Evolutionary conservation across 805 yeast species (phyloP), one percentile per base, ranked within the genome.

Genomic region (Candida nemodendra): DNA sequence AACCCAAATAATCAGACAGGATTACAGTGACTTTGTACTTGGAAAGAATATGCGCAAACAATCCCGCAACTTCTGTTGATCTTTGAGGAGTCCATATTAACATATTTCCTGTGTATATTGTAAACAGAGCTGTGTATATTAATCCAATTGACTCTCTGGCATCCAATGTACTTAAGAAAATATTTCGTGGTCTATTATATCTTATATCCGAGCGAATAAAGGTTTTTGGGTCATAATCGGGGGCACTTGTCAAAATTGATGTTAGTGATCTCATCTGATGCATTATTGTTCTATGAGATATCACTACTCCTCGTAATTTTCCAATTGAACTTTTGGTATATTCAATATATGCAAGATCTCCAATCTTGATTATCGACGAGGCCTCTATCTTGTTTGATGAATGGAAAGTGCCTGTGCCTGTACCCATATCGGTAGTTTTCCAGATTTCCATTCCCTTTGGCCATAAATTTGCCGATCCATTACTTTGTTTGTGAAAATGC

Each of bases 271-370:
- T 74, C 90, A 93, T 86, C 56, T 93, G 99, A 48, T 87, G 91
- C 56, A 84, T 72, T 5, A 93, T 76, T 0, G 96, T 89, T 42
- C 87, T 70, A 58, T 93, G 98, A 17, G 93, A 84, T 56, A 93
- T 75, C 1, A 95, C 96, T 24, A 93, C 95, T 13, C 99, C 99
- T 41, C 96, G 71, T 24, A 89, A 64, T 47, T 90, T 95, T 3
- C 98, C 98, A 18, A 85, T 77, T 0, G 97, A 95, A 2, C 95
- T 84, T 50, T 90, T 76, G 0, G 93, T 79, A 55, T 84, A 93
- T 63, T 93, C 99, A 11, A 93, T 90, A 54, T 93, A 93, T 0
- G 98, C 96, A 41, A 93, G 65, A 53, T 87, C 95, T 1, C 90
- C 86, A 1, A 80, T 77, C 48, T 83, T 86, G 30, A 80, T 63